These are phyloP conservation scores for Aspergillus glaucus DNA, from an alignment of 2,329 filamentous ascomycete genomes.

Conservation along the genomic window DNA sequence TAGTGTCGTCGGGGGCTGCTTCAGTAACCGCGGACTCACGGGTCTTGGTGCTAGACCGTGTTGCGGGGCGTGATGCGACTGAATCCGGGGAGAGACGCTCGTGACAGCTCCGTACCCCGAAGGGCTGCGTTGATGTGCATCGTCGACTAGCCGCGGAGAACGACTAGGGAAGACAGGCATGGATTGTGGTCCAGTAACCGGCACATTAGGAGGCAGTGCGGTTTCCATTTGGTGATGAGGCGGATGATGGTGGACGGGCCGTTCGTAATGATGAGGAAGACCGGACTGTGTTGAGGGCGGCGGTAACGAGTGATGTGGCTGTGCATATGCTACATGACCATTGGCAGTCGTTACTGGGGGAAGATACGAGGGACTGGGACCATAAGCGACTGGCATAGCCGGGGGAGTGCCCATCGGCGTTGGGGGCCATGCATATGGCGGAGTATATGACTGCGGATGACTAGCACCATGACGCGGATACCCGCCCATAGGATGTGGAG, in stretches of 20 bases:
- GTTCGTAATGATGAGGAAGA: slow-evolving; percentile 28
- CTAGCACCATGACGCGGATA: slow-evolving; percentile 43
- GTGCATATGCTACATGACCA: slow-evolving; percentile 27
- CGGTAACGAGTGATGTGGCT: slow-evolving; percentile 20
- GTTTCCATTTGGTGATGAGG: slow-evolving; percentile 24
- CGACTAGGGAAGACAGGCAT: slow-evolving; percentile 19
- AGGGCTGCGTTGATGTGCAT: slow-evolving; percentile 21
- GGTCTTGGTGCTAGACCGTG: slow-evolving; percentile 16
- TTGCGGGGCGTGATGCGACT: slow-evolving; percentile 15
- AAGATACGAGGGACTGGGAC: slow-evolving; percentile 27
- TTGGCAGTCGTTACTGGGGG: slow-evolving; percentile 27
- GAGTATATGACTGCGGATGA: slow-evolving; percentile 35
- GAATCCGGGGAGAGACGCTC: slow-evolving; percentile 25
- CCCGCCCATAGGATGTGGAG: slow-evolving; percentile 49
- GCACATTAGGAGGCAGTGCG: slow-evolving; percentile 19
- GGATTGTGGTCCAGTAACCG: slow-evolving; percentile 9
- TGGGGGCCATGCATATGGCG: slow-evolving; percentile 40
- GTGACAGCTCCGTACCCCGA: slow-evolving; percentile 17
- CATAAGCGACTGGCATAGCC: slow-evolving; percentile 31
- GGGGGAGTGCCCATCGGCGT: slow-evolving; percentile 41
- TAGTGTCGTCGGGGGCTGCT: slow-evolving; percentile 15
- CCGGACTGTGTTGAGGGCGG: slow-evolving; percentile 20
- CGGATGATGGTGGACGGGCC: slow-evolving; percentile 23
- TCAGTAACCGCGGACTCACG: slow-evolving; percentile 22
- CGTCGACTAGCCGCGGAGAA: slow-evolving; percentile 22